Conservation (phyloP, 2,329 filamentous ascomycete species). For the Epichloe glyceriae region DNA sequence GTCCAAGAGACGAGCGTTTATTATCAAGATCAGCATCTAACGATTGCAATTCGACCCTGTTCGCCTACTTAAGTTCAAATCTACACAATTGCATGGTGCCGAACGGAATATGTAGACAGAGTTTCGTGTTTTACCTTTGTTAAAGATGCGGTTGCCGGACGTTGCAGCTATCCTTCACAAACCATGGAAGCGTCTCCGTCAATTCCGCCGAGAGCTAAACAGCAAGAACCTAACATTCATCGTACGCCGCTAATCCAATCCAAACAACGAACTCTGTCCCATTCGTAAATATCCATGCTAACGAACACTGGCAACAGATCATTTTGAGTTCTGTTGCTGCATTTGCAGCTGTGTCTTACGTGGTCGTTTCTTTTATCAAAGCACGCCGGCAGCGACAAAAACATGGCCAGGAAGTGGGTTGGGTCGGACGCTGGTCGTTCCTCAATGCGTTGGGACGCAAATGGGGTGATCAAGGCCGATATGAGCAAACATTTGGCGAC, state of each 20-base stretch:
- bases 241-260: constrained; percentile 5
- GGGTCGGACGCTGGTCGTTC: not conserved
- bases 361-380: not conserved
- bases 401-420: not conserved
- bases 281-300: not conserved
- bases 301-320: not conserved
- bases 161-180: not conserved
- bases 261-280: not conserved
- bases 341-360: not conserved
- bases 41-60: not conserved
- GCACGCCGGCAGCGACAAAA: not conserved
- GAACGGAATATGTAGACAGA: not conserved
- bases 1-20: no score
- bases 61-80: no score
- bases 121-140: not conserved
- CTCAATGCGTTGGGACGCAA: constrained; percentile 8
- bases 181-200: not conserved
- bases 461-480: constrained; percentile 11
- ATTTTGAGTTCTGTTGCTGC: not conserved
- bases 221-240: constrained; percentile 6
- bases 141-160: not conserved
- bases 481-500: constrained; percentile 19
- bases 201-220: constrained; percentile 2
- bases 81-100: not conserved
- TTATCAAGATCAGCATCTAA: not conserved